A percentile compares a stretch with the other conserved stretches of the same genome.
Evolutionary conservation across 2,329 filamentous ascomycete species (phyloP).

Genomic region (Akanthomyces uredinophilus): DNA sequence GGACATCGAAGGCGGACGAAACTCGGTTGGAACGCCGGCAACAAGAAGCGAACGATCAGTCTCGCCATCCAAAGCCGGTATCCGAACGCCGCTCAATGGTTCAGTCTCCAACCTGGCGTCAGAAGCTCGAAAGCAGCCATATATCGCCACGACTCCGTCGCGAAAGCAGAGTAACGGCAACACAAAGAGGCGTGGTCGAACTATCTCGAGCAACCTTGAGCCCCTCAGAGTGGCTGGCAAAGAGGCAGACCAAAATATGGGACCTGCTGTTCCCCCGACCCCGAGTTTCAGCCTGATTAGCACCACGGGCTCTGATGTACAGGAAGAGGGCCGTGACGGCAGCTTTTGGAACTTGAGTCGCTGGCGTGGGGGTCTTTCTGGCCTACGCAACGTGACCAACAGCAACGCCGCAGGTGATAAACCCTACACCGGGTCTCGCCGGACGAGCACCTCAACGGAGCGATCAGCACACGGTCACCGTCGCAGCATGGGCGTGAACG

Average conservation of each 20-base stretch:
- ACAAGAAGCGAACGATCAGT: constrained; percentile 49
- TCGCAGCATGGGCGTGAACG: constrained; percentile 27
- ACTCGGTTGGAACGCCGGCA: constrained; percentile 34
- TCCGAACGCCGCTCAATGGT: constrained; percentile 31
- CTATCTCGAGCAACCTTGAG: not conserved
- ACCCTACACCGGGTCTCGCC: constrained; percentile 13
- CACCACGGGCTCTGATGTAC: constrained; percentile 29
- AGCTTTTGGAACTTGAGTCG: constrained; percentile 54
- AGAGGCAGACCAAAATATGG: constrained; percentile 23
- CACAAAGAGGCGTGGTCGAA: not conserved
- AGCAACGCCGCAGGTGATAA: constrained; percentile 20
- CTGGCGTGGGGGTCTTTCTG: constrained; percentile 42
- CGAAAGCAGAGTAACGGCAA: constrained; percentile 13
- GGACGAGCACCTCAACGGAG: constrained; percentile 30
- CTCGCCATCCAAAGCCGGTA: constrained; percentile 44
- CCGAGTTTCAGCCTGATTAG: constrained; percentile 50
- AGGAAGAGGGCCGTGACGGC: constrained; percentile 37
- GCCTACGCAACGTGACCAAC: constrained; percentile 27
- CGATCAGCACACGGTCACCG: constrained; percentile 25
- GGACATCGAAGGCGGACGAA: constrained; percentile 44
- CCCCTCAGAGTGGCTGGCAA: constrained; percentile 16
- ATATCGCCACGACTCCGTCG: constrained; percentile 28
- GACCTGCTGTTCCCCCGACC: constrained; percentile 39
- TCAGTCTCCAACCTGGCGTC: constrained; percentile 38
- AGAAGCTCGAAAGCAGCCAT: constrained; percentile 42